These are phyloP conservation scores for Apophysomyces trapeziformis DNA, from an alignment of 371 early-diverging fungal genomes.

Conservation along the genomic window DNA sequence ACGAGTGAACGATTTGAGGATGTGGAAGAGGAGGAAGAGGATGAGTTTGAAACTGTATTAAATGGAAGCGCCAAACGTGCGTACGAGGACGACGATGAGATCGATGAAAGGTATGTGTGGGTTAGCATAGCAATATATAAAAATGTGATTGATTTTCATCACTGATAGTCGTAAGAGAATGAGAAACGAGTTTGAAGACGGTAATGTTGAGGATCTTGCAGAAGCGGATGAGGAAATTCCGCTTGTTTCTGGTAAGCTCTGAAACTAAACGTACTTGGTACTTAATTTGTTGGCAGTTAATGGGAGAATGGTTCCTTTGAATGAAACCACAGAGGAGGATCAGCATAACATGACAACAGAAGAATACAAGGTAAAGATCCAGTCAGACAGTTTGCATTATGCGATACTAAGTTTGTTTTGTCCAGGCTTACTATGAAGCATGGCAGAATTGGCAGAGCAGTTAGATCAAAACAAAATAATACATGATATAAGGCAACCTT, in stretches of 20 bases:
- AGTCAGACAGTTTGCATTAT: neutral
- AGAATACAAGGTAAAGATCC: constrained; percentile 52
- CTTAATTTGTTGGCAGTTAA: constrained; percentile 28
- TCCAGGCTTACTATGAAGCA: constrained; percentile 55
- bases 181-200: constrained; percentile 16
- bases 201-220: constrained; percentile 33
- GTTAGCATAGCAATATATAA: constrained; percentile 15
- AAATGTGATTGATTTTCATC: constrained; percentile 15
- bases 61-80: constrained; percentile 24
- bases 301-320: constrained; percentile 56
- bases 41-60: constrained; percentile 30
- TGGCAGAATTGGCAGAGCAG: constrained; percentile 52
- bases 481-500: neutral
- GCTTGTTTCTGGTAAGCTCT: constrained; percentile 44
- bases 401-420: constrained; percentile 1
- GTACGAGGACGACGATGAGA: constrained; percentile 31
- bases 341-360: constrained; percentile 63
- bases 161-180: constrained; percentile 11
- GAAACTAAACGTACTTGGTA: neutral
- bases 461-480: constrained; percentile 8
- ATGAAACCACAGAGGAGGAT: constrained; percentile 62
- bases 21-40: constrained; percentile 34
- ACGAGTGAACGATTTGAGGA: constrained; percentile 15
- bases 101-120: constrained; percentile 30
- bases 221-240: constrained; percentile 47